phyloP scores from a whole-genome alignment of 2,329 filamentous ascomycete species.

The Leptographium galeiforme region DNA sequence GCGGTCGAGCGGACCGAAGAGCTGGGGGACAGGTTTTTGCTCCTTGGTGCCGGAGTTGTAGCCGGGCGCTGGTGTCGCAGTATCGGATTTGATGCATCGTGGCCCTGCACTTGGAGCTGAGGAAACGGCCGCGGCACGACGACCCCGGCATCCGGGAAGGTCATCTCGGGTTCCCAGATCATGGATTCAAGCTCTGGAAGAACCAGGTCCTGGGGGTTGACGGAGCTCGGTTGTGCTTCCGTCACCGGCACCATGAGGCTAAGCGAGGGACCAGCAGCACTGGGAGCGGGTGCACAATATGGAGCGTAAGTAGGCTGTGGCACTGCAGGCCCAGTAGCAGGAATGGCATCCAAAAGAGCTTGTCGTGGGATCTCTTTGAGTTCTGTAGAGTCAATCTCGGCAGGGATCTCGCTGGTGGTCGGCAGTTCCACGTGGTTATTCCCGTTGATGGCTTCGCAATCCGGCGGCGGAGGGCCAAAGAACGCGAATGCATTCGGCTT shows the following conservation, averaged over 20 bases:
- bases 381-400: constrained; percentile 38
- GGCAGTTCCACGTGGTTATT: constrained; percentile 28
- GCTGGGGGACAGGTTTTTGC: constrained; percentile 31
- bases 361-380: constrained; percentile 13
- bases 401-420: constrained; percentile 28
- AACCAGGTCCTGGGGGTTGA: constrained; percentile 19
- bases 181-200: constrained; percentile 18
- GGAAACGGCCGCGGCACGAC: constrained; percentile 18
- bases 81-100: constrained; percentile 18
- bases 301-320: not conserved
- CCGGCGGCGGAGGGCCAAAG: constrained; percentile 26
- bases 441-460: constrained; percentile 25
- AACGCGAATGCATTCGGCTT: not conserved
- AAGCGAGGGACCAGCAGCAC: not conserved
- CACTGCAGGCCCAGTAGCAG: not conserved
- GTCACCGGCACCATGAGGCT: constrained; percentile 1
- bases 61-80: not conserved
- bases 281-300: not conserved
- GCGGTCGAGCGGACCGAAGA: constrained; percentile 33
- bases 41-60: constrained; percentile 15
- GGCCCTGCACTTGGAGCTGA: constrained; percentile 24
- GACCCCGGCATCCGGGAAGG: not conserved
- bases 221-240: constrained; percentile 7
- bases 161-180: constrained; percentile 15
- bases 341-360: not conserved